Conservation (phyloP, 1,284 basidiomycete species). For the Trichosporon sp. region DNA sequence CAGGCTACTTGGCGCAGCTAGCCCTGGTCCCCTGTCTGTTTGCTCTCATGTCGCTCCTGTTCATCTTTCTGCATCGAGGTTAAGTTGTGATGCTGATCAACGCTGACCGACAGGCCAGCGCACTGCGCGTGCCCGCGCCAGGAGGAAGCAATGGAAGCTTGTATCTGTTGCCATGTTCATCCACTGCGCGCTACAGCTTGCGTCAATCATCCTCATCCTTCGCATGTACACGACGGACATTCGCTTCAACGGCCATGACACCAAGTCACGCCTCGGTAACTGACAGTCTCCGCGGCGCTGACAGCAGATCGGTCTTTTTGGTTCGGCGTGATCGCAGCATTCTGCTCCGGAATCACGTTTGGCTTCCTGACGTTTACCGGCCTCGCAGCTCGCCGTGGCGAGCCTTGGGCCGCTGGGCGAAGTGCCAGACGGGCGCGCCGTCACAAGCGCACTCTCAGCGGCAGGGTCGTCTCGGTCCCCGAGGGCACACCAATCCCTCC, state of each 20-base stretch:
- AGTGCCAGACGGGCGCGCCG: slow-evolving; percentile 47
- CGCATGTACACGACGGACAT: slow-evolving; percentile 53
- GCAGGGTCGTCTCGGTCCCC: slow-evolving; percentile 51
- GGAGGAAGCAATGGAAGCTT: slow-evolving; percentile 56
- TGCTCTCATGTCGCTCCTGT: slow-evolving; percentile 51
- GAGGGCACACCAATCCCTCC: slow-evolving; percentile 47
- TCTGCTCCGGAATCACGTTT: slow-evolving; percentile 46
- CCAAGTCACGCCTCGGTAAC: slow-evolving; percentile 44
- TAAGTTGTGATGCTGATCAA: slow-evolving; percentile 18
- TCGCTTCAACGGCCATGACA: slow-evolving; percentile 42
- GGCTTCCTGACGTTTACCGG: slow-evolving; percentile 53
- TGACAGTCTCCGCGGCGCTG: slow-evolving; percentile 5
- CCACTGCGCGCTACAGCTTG: slow-evolving; percentile 50
- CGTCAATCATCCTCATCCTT: slow-evolving; percentile 50
- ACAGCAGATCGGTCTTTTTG: slow-evolving; percentile 48
- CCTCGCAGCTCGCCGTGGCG: slow-evolving; percentile 53
- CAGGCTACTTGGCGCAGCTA: slow-evolving; percentile 54
- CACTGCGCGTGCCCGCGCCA: slow-evolving; percentile 51
- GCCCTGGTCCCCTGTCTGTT: slow-evolving; percentile 54
- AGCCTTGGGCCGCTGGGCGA: slow-evolving; percentile 55
- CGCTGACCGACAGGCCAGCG: slow-evolving; percentile 40
- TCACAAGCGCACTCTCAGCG: slow-evolving; percentile 53
- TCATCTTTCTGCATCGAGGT: slow-evolving; percentile 56
- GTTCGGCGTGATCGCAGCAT: slow-evolving; percentile 51
- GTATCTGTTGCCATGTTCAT: slow-evolving; percentile 54